Base-by-base conservation (phyloP, 805 yeast species). In the Wickerhamomyces tratensis region DNA sequence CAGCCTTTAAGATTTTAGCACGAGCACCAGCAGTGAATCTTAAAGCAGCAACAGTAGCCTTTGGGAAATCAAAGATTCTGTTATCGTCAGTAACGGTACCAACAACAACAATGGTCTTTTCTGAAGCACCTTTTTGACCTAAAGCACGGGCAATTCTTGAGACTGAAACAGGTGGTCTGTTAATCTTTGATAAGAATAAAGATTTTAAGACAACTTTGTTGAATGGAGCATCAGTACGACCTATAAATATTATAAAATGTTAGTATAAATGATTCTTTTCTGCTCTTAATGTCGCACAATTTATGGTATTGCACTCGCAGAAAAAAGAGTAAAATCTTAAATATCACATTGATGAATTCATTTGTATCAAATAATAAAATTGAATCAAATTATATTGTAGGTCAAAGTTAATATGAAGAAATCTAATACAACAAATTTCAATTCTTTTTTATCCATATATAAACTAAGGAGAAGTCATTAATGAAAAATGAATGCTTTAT, bases 101-200 rank as follows among this genome's bases (percentile, higher is more conserved):
- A 60, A 91, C 96, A 76, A 93, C 95, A 60, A 93, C 99, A 61
- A 91, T 71, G 68, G 85, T 91, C 86, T 89, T 91, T 63, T 78
- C 77, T 57, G 86, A 75, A 69, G 95, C 79, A 72, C 86, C 96
- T 58, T 75, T 68, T 74, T 85, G 93, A 59, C 71, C 69, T 65
- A 86, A 72, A 64, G 91, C 89, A 70, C 83, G 80, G 65, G 84
- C 69, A 59, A 93, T 77, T 77, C 95, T 87, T 58, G 96, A 80
- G 58, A 87, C 81, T 61, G 98, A 91, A 53, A 93, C 98, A 54
- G 99, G 98, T 65, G 98, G 99, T 79, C 96, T 87, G 97, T 93
- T 93, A 72, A 82, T 76, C 91, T 93, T 93, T 58, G 98, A 91
- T 66, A 93, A 79, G 87, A 87, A 93, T 72, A 93, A 82, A 67